Base-by-base conservation (phyloP, 768 basidiomycete species). In the Phaeotremella skinneri region DNA sequence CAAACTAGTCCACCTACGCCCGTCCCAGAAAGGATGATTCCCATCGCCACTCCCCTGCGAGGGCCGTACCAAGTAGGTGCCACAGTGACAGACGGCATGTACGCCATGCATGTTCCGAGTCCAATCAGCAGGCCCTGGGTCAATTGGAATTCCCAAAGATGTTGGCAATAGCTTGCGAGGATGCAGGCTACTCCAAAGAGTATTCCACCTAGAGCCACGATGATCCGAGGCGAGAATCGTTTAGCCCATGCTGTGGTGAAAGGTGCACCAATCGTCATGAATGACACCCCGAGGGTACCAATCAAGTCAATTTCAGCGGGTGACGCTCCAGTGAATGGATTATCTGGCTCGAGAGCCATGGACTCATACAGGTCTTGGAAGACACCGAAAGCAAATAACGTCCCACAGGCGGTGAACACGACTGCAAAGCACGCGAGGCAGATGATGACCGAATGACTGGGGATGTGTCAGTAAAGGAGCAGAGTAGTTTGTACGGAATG, bases 21-120 rank as follows among this genome's bases (percentile, higher is more conserved):
- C 1, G 66, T 66, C 2, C 70, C 70, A 31, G 66, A 63, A 7
- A 69, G 57, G 25, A 72, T 69, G 56, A 72, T 67, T n/a, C 70
- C 70, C 51, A 69, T 67, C 9, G 70, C 70, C 0, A 67, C 55
- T 1, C 65, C 52, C 13, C 70, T 55, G 14, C 66, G 59, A 3
- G 52, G 49, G 31, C 45, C 42, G 47, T 63, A 70, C 70, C 70
- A 72, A 6, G 59, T 51, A 17, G 68, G 68, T 26, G 67, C 34
- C 52, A 70, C 61, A 11, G 67, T 50, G 11, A 63, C 59, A 14
- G 63, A 58, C 4, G 66, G 42, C 55, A 70, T 62, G 34, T 61
- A 64, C 4, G 66, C 54, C 17, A 62, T 13, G 20, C 52, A 67
- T 27, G 58, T 67, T 54, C 66, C 68, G 49, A 58, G 58, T 45